Percentiles rank a stretch among this genome's conserved stretches.
Conservation (phyloP, 2,329 filamentous ascomycete species). For the Elsinoe necatrix region DNA sequence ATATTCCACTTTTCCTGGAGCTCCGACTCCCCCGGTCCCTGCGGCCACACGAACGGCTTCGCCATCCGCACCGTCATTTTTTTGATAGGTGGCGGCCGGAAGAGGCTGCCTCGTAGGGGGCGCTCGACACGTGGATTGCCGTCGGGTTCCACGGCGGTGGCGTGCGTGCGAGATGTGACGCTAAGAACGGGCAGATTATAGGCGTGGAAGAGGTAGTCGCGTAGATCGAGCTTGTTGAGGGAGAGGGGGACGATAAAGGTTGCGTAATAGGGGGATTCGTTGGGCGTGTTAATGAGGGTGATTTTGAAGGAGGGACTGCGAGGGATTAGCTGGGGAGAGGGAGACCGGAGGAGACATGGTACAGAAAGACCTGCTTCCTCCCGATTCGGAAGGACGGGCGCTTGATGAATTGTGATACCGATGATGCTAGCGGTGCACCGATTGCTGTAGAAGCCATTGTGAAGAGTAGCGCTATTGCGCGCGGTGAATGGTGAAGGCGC, state of each 20-base stretch:
- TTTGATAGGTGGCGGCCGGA: conserved; percentile 67
- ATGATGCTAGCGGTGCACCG: not conserved
- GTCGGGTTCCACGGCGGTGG: conserved; percentile 52
- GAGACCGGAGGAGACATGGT: conserved; percentile 17
- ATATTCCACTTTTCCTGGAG: conserved; percentile 41
- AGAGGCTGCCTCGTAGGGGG: conserved; percentile 42
- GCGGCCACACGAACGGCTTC: conserved; percentile 82
- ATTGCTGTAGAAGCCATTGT: conserved; percentile 11
- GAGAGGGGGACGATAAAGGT: conserved; percentile 83
- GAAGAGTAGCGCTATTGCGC: not conserved
- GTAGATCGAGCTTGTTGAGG: conserved; percentile 93
- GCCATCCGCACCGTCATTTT: conserved; percentile 90
- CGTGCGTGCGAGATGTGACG: conserved; percentile 73
- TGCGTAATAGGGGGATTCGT: conserved; percentile 69
- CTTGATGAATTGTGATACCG: conserved; percentile 2
- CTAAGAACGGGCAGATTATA: conserved; percentile 67
- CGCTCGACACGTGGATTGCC: conserved; percentile 34
- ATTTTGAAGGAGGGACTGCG: conserved; percentile 71
- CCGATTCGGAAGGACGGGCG: conserved; percentile 28
- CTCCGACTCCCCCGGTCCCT: conserved; percentile 52
- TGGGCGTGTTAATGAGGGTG: conserved; percentile 64
- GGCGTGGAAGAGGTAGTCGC: conserved; percentile 83
- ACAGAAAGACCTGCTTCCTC: conserved; percentile 31
- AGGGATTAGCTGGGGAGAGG: not conserved
- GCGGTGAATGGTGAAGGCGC: not conserved